Base-by-base conservation (phyloP, 148 eudicot genomes). In the Chenopodium quinoa region DNA sequence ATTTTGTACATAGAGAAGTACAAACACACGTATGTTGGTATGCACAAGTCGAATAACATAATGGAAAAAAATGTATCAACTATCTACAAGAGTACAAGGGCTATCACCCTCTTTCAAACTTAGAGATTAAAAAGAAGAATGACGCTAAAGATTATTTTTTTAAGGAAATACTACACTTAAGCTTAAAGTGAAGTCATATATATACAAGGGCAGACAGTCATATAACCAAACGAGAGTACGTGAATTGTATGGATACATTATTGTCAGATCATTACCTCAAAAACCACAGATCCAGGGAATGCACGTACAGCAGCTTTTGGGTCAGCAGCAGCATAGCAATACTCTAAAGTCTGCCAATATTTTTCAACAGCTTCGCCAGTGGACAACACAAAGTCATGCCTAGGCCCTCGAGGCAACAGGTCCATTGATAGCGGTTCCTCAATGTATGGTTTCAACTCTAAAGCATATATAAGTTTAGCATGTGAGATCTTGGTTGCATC, bases 281-380 rank as follows among this genome's bases (percentile, higher is more conserved):
- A 88, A 84, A 91, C 97, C 60, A 88, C 84, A 83, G 93, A 92
- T 79, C 99, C 99, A 75, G 99, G 99, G 85, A 96, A 94, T 72
- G 98, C 98, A 85, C 90, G 95, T 72, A 87, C 83, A 87, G 99
- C 99, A 83, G 95, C 95, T 81, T 88, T 86, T 63, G 94, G 83
- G 83, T 90, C 89, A 81, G 95, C 89, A 86, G 98, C 94, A 82
- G 99, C 87, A 83, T 96, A 96, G 84, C 97, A 91, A 88, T 91
- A 96, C 87, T 96, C 98, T 86, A 96, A 88, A 25, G 99, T 96
- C 73, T 88, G 89, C 99, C 99, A 96, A 86, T 94, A 96, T 74
- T 91, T 95, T 85, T 92, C 97, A 73, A 91, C 86, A 90, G 95
- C 98, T 84, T 88, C 91, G 77, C 85, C 83, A 82, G 93, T 91